phyloP scores from a whole-genome alignment of 352 stramenopile species.

The Pythium dissimile region DNA sequence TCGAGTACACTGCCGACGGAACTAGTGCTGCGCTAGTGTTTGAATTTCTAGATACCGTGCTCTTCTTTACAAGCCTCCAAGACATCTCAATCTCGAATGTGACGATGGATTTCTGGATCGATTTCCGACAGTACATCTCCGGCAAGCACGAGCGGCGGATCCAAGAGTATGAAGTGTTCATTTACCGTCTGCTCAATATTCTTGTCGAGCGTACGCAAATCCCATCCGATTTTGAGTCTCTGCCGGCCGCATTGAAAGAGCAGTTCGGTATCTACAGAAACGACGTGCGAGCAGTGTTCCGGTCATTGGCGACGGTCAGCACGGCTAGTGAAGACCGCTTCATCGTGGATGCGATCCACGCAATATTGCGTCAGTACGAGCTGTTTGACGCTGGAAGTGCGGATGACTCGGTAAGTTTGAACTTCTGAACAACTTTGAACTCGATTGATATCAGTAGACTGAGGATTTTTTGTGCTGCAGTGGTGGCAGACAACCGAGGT shows the following conservation, averaged over 20 bases:
- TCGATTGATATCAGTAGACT: background rate
- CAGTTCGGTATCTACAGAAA: constrained; percentile 67
- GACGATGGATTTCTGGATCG: constrained; percentile 84
- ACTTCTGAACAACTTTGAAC: background rate
- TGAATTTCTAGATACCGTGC: constrained; percentile 66
- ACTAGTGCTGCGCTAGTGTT: constrained; percentile 63
- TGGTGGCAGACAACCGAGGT: constrained; percentile 79
- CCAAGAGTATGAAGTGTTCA: constrained; percentile 63
- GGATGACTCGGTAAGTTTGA: constrained; percentile 23
- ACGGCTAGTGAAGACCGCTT: constrained; percentile 71
- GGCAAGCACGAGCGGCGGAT: constrained; percentile 76
- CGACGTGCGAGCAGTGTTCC: constrained; percentile 72
- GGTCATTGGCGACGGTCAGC: constrained; percentile 70
- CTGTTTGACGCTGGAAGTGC: constrained; percentile 31
- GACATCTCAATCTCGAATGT: constrained; percentile 70
- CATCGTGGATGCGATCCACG: constrained; percentile 67
- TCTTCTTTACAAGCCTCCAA: constrained; percentile 64
- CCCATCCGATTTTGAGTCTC: constrained; percentile 47
- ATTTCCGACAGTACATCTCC: constrained; percentile 69
- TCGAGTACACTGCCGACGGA: constrained; percentile 68
- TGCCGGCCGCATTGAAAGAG: constrained; percentile 48
- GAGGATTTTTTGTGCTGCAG: constrained; percentile 17
- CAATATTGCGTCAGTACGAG: constrained; percentile 75
- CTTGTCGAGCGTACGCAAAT: constrained; percentile 69
- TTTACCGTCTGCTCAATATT: constrained; percentile 64